phyloP scores from a whole-genome alignment of 1,284 basidiomycete species.

The Naganishia sp. region DNA sequence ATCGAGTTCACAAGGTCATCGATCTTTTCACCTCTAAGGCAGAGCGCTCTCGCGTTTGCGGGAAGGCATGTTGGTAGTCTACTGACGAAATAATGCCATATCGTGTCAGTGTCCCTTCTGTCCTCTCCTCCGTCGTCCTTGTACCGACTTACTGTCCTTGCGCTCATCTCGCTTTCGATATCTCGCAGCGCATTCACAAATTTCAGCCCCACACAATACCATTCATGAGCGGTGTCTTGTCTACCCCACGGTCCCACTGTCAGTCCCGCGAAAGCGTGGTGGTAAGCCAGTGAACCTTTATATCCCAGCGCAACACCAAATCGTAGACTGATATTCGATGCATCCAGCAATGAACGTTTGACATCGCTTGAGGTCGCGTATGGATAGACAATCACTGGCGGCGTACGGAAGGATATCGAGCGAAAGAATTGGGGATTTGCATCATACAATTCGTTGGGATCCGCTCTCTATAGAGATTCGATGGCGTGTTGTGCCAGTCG shows the following conservation, averaged over 20 bases:
- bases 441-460: neutral
- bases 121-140: too few relatives aligned
- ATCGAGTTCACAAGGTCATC: neutral
- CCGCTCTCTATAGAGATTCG: neutral
- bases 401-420: neutral
- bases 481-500: neutral
- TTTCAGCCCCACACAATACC: neutral
- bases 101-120: too few relatives aligned
- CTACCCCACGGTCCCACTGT: too few relatives aligned
- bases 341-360: neutral
- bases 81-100: neutral
- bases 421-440: neutral
- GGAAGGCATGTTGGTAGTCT: neutral
- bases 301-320: conserved; percentile 2
- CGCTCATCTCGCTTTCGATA: neutral
- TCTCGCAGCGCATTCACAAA: neutral
- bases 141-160: neutral
- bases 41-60: neutral
- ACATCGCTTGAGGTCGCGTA: neutral
- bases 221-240: too few relatives aligned
- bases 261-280: neutral
- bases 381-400: neutral
- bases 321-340: neutral
- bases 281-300: conserved; percentile 5
- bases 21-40: neutral